Base-by-base conservation (phyloP, 129 eudicot genomes). In the Logfia minima region DNA sequence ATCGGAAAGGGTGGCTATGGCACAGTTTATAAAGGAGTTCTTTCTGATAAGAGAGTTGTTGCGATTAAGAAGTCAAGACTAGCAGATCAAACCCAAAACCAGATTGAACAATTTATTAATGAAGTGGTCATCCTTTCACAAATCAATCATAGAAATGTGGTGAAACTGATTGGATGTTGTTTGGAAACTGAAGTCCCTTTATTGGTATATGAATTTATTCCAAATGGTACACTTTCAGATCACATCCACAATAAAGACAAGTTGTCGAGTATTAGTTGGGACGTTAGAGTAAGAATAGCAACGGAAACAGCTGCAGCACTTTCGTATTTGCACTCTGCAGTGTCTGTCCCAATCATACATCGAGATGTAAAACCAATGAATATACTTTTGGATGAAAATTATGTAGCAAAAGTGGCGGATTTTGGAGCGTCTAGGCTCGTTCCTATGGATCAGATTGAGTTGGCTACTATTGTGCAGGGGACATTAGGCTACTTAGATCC, bases 351-450 rank as follows among this genome's bases (percentile, higher is more conserved):
- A 8, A 81, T 84, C 70, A 82, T 84, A 39, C 91, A 87, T 60
- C 60, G 88, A 59, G 87, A 84, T 55, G 65, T 87, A 13, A 87
- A 87, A 65, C 80, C 87, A 8, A 74, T 53, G 22, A 86, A 86
- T 43, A 86, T 86, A 34, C 87, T 86, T 19, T 45, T 86, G 58
- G 90, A 86, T 55, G 69, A 81, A 1, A 75, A 35, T 14, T 87
- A 75, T 66, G 80, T 81, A 17, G 90, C 90, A 26, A 87, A 84
- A 81, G 88, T 87, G 34, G 75, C 90, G 8, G 90, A 87, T 84
- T 87, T 87, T 63, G 88, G 91, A 70, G 79, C 87, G 41, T 83
- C 87, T 14, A 86, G 52, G 61, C 73, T 86, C 68, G 66, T 87
- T 67, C 90, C 90, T 1, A 18, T 53, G 29, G 84, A 84, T 32